phyloP scores from a whole-genome alignment of 2,329 filamentous ascomycete genomes.

The Colletotrichum spinosum region DNA sequence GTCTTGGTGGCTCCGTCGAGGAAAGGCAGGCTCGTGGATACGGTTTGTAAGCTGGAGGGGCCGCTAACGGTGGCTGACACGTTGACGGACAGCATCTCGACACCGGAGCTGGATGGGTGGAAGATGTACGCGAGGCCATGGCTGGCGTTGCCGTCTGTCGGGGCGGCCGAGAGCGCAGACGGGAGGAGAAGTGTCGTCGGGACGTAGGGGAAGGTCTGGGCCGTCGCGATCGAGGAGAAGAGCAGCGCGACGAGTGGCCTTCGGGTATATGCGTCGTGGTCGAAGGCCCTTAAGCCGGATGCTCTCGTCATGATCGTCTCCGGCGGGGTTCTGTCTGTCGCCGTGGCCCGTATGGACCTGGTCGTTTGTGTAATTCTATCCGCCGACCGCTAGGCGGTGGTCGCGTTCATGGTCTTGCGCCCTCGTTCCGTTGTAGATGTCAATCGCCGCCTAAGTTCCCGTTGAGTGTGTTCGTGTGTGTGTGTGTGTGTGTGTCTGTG shows the following conservation, averaged over 20 bases:
- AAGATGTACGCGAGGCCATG: conserved; percentile 77
- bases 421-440: background rate
- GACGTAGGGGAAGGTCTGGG: conserved; percentile 76
- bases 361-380: conserved; percentile 27
- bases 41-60: conserved; percentile 56
- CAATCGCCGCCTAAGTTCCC: background rate
- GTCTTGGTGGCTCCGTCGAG: conserved; percentile 58
- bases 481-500: background rate
- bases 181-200: conserved; percentile 78
- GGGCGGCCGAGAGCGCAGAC: conserved; percentile 55
- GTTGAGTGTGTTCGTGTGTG: no score
- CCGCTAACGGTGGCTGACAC: conserved; percentile 68
- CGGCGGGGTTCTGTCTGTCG: conserved; percentile 10
- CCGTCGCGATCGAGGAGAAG: conserved; percentile 36
- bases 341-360: conserved; percentile 7
- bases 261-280: conserved; percentile 11
- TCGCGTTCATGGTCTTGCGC: conserved; percentile 26
- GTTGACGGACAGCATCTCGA: conserved; percentile 73
- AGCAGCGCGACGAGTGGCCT: conserved; percentile 29
- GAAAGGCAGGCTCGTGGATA: conserved; percentile 74
- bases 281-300: conserved; percentile 2
- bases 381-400: conserved; percentile 32
- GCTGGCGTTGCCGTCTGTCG: conserved; percentile 43
- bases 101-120: conserved; percentile 57
- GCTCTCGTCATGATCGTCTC: conserved; percentile 8